Evolutionary conservation across 2,329 filamentous ascomycete genomes (phyloP), one percentile per base, ranked within the genome.

Genomic region (Pseudogymnoascus sp.): DNA sequence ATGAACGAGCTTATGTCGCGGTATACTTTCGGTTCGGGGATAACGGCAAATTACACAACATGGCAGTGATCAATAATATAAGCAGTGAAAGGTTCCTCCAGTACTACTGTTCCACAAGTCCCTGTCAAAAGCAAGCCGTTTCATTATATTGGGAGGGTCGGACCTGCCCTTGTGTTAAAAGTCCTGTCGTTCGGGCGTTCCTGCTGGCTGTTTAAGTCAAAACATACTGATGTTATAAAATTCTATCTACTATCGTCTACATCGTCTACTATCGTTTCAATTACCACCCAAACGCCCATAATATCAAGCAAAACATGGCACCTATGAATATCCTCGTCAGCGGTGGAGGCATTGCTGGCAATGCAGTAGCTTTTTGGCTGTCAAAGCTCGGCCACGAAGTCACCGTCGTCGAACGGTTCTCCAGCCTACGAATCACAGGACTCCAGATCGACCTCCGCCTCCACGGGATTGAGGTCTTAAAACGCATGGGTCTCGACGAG

Each of bases 401-500:
- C 40, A 77, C 76, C 1, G 64, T 81, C 33, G 66, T 80, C 37
- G 79, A 81, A 65, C 75, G 78, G 1, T 75, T 66, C 35, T 69
- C 75, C 2, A 58, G 45, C 1, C 69, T 84, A 0, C 77, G 83
- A 1, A 71, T 75, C 1, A 74, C 75, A 0, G 83, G 83, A 0
- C 77, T 80, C 3, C 81, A 84, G 59, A 71, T 86, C 28, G 84
- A 87, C 67, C 72, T 86, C 2, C 78, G 81, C 2, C 79, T 76
- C 11, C 76, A 78, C 21, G 82, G 79, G 0, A 76, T 85, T 49
- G 74, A 81, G 16, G 77, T 82, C 6, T 70, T 83, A 14, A 77
- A 75, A 62, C 76, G 76, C 2, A 83, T 85, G 81, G 81, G 80
- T 0, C 70, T 85, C 2, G 71, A 81, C 33, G 67, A 78, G 5